Base-by-base conservation (phyloP, 768 basidiomycete species). In the Lactarius sp. region DNA sequence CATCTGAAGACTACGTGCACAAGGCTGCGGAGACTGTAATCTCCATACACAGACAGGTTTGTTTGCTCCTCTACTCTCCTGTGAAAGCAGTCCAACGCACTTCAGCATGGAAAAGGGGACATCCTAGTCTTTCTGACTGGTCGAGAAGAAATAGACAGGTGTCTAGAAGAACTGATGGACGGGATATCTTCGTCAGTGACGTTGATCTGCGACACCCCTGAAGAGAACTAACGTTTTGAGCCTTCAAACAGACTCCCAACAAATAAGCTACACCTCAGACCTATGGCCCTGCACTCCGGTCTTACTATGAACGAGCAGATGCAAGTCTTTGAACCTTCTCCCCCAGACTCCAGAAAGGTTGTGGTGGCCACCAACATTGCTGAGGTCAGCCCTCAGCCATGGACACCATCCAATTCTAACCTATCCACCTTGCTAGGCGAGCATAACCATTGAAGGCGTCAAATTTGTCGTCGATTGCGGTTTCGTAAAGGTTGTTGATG, bases 301-400 rank as follows among this genome's bases (percentile, higher is more conserved):
- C 78, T 99, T 16, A 82, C 90, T 1, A 90, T 85, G 0, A 87
- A 91, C 49, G 94, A 97, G 70, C 97, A 99, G 67, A 80, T 93
- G 39, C 80, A 81, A 58, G 87, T 94, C 3, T 99, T 99, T 70
- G 84, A 89, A 63, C 81, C 86, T 7, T 75, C 90, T 16, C 84
- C 85, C n/a, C 78, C 80, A 37, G 88, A 90, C 52, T 84, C 80
- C 3, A 82, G 97, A 59, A 99, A 98, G 74, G 87, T 97, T 56
- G 86, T 99, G 56, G 83, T 97, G 34, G 82, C 92, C 4, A 99
- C 97, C 0, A 99, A 99, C 72, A 95, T 98, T 54, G 97, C 97
- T 16, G 97, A 99, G 76, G 90, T 88, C 66, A 27, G 75, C 56
- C 56, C 27, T 56, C 27, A 2, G 18, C 7, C 47, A 10, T 54